These are phyloP conservation scores for Citropsis articulata DNA, from an alignment of 345 rosid species.

Conservation along the genomic window DNA sequence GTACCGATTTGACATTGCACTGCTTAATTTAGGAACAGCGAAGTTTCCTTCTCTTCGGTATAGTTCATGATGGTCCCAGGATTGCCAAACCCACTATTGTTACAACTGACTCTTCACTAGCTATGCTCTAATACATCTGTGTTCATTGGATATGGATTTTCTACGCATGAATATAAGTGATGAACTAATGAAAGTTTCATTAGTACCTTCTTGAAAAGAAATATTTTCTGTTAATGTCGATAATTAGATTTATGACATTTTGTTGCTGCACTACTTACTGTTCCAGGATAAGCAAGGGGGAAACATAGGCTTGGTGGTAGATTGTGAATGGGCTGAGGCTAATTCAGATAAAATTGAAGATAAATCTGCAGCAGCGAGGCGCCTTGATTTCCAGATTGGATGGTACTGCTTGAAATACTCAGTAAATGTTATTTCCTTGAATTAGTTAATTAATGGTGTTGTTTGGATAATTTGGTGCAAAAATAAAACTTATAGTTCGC, in stretches of 20 bases:
- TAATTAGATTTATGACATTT: background rate
- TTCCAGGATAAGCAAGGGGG: constrained; percentile 76
- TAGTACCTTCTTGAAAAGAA: background rate
- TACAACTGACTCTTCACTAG: background rate
- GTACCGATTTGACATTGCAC: no score
- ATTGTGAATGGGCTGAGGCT: constrained; percentile 76
- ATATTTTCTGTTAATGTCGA: background rate
- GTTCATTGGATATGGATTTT: background rate
- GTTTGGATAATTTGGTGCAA: background rate
- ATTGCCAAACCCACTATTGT: background rate
- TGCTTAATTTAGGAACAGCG: no score
- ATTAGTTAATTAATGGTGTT: background rate
- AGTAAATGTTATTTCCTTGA: background rate
- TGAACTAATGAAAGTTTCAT: background rate
- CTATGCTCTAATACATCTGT: background rate
- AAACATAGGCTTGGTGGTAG: constrained; percentile 66
- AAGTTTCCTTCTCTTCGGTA: background rate
- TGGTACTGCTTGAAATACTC: constrained; percentile 44
- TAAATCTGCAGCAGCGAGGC: constrained; percentile 62
- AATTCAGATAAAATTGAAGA: constrained; percentile 57
- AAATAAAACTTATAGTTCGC: background rate
- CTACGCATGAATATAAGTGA: background rate
- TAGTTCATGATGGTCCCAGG: background rate
- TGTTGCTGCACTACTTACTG: background rate
- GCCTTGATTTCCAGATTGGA: constrained; percentile 85